Evolutionary conservation across 345 rosid genomes (phyloP).

Genomic region (Nephelium lappaceum): DNA sequence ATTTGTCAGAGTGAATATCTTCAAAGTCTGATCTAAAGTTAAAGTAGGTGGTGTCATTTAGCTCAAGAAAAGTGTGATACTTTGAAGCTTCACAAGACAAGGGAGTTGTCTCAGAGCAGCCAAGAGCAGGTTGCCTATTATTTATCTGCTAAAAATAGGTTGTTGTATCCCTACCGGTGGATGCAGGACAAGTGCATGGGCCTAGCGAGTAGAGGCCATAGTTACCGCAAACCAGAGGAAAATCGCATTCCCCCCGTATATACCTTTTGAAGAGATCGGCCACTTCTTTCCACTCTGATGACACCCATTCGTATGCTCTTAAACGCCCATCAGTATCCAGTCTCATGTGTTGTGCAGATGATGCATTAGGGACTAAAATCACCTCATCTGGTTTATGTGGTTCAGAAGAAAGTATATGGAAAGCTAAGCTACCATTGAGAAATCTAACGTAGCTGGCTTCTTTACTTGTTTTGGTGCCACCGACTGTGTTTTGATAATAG

Average conservation of each 20-base stretch:
- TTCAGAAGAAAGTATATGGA: slow-evolving; percentile 1
- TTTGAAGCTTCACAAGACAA: slow-evolving; percentile 21
- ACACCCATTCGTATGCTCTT: slow-evolving; percentile 23
- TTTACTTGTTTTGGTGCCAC: background rate
- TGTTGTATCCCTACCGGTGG: background rate
- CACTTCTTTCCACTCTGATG: slow-evolving; percentile 1
- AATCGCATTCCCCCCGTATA: slow-evolving; percentile 21
- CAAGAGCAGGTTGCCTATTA: slow-evolving; percentile 21
- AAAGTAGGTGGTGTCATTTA: slow-evolving; percentile 20
- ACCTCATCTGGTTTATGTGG: background rate
- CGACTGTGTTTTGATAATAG: background rate
- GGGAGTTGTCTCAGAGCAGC: slow-evolving; percentile 28
- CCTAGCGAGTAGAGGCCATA: slow-evolving; percentile 35
- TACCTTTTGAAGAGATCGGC: slow-evolving; percentile 23
- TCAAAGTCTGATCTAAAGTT: background rate
- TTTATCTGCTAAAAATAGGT: slow-evolving; percentile 25
- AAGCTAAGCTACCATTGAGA: slow-evolving; percentile 14
- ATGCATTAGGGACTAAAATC: background rate
- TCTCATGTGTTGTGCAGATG: slow-evolving; percentile 14
- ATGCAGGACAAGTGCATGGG: slow-evolving; percentile 31
- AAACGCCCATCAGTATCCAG: slow-evolving; percentile 36
- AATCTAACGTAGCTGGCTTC: slow-evolving; percentile 16
- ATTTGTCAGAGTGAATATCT: slow-evolving; percentile 1
- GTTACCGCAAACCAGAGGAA: slow-evolving; percentile 36
- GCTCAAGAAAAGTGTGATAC: slow-evolving; percentile 27